Conservation (phyloP, 192 early-diverging fungal species). For the Spizellomyces sp. region DNA sequence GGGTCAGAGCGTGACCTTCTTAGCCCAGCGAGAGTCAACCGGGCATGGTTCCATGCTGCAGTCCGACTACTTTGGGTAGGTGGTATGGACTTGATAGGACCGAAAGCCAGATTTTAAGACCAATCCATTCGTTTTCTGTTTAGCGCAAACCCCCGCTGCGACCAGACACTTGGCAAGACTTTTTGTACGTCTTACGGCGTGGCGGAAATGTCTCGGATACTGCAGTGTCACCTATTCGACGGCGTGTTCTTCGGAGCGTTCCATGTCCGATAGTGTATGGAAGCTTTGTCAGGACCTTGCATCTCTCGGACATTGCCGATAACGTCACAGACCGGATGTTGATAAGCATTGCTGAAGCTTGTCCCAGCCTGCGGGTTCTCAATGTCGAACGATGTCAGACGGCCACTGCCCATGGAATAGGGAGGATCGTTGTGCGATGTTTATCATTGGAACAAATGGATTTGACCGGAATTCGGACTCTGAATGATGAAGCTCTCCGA, state of each 20-base stretch:
- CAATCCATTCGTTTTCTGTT: no score
- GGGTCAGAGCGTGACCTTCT: conserved; percentile 11
- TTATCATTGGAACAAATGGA: conserved; percentile 22
- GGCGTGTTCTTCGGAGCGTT: conserved; percentile 14
- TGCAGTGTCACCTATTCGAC: background rate
- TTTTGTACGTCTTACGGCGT: conserved; percentile 10
- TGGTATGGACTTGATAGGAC: background rate
- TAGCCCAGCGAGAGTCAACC: conserved; percentile 8
- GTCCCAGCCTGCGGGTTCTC: conserved; percentile 16
- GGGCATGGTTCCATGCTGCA: conserved; percentile 20
- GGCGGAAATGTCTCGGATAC: conserved; percentile 1
- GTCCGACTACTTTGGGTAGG: conserved; percentile 15
- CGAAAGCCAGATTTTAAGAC: background rate
- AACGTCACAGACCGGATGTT: conserved; percentile 8
- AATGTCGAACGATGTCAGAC: conserved; percentile 19
- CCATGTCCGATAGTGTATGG: conserved; percentile 15
- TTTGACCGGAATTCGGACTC: conserved; percentile 15
- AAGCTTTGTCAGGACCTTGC: background rate
- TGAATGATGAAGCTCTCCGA: conserved; percentile 6
- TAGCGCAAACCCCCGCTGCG: conserved; percentile 17
- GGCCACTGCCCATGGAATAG: conserved; percentile 11
- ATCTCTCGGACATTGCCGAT: conserved; percentile 15
- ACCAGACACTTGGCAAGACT: conserved; percentile 6
- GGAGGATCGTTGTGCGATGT: conserved; percentile 8
- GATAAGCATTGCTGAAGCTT: background rate